Conservation (phyloP, 345 rosid genomes). For the Linum tenue region DNA sequence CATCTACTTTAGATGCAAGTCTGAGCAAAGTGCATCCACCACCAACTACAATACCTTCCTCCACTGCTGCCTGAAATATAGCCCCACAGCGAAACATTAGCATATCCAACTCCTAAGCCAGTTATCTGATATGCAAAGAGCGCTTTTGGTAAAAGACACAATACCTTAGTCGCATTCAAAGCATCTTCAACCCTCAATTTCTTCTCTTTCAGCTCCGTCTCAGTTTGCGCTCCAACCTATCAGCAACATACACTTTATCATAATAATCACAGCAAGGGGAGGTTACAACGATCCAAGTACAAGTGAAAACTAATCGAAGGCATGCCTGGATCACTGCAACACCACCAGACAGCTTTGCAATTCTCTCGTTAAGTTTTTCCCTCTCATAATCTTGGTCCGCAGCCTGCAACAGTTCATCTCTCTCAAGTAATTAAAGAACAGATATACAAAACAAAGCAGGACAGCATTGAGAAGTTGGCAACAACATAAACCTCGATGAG, state of each 20-base stretch:
- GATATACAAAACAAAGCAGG: neutral
- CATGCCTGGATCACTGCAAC: conserved; percentile 11
- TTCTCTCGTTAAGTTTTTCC: conserved; percentile 91
- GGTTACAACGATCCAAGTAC: neutral
- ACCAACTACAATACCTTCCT: conserved; percentile 12
- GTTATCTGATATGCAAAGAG: neutral
- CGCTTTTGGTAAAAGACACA: neutral
- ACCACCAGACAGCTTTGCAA: conserved; percentile 53
- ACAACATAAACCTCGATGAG: conserved; percentile 57
- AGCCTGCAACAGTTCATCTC: conserved; percentile 44
- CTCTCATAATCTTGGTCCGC: conserved; percentile 93
- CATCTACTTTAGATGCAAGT: conserved; percentile 8
- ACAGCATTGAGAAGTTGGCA: neutral
- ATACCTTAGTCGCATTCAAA: conserved; percentile 10
- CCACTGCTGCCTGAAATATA: conserved; percentile 5
- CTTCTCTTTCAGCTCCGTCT: conserved; percentile 11
- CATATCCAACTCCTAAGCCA: neutral
- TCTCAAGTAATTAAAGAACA: neutral
- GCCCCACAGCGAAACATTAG: no score
- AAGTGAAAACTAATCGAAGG: neutral
- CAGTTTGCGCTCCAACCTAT: conserved; percentile 12
- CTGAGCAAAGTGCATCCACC: conserved; percentile 12
- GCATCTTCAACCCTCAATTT: conserved; percentile 11
- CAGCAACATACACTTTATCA: neutral
- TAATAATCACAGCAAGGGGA: neutral